Percentiles rank a stretch among this genome's conserved stretches.
Conservation (phyloP, 306 rosid species). For the Cucurbita moschata region DNA sequence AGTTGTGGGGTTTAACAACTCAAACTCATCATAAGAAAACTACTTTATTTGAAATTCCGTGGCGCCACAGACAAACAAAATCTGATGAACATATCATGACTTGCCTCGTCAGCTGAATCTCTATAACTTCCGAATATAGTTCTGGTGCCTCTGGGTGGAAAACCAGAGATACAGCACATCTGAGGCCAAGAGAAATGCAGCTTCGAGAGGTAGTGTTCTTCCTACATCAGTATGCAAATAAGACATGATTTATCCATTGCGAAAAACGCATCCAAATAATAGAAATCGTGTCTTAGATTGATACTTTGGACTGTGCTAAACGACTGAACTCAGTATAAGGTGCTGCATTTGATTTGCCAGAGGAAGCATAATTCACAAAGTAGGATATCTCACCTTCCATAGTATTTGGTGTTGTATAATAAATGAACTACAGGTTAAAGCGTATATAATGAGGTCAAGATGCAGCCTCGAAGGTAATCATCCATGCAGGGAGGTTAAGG, state of each 20-base stretch:
- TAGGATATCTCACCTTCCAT: neutral
- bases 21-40: neutral
- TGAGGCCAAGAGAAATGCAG: constrained; percentile 81
- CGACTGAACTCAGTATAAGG: neutral
- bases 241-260: neutral
- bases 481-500: neutral
- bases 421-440: neutral
- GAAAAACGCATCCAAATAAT: neutral
- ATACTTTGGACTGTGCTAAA: neutral
- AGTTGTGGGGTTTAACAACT: neutral
- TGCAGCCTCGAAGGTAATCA: neutral
- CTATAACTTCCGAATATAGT: constrained; percentile 47
- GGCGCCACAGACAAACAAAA: neutral
- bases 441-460: neutral
- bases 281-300: neutral
- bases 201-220: constrained; percentile 72
- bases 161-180: constrained; percentile 55
- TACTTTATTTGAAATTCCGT: neutral
- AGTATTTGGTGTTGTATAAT: neutral
- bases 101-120: constrained; percentile 46
- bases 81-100: neutral
- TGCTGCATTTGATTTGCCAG: neutral
- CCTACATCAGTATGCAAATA: constrained; percentile 30
- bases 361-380: neutral
- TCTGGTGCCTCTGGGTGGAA: constrained; percentile 64